Percentiles rank a stretch among this genome's conserved stretches.
Conservation (phyloP, 2,329 filamentous ascomycete species). For the Aspergillus persii region DNA sequence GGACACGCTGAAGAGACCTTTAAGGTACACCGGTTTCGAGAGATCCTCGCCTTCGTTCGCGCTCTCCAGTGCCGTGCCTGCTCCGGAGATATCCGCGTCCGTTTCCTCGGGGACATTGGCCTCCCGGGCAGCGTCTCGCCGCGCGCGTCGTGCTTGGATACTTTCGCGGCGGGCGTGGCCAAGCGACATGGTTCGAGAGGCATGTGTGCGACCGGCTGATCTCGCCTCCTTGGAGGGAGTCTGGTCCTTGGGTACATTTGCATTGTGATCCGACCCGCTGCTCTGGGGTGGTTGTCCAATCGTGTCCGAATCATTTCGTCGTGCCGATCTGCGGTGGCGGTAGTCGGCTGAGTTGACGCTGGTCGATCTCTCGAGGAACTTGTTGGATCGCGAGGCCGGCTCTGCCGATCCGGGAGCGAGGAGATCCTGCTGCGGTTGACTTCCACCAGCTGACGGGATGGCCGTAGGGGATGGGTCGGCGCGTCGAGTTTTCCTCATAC, state of each 20-base stretch:
- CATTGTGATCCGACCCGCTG: conserved; percentile 75
- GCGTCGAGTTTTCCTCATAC: conserved; percentile 65
- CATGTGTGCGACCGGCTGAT: conserved; percentile 58
- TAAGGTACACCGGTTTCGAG: conserved; percentile 85
- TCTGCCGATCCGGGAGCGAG: conserved; percentile 68
- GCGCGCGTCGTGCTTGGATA: conserved; percentile 79
- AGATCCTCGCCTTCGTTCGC: conserved; percentile 66
- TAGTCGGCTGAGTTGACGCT: conserved; percentile 89
- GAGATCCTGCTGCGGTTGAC: conserved; percentile 71
- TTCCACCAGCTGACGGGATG: conserved; percentile 54
- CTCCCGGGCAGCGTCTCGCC: conserved; percentile 69
- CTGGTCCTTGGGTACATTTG: conserved; percentile 46
- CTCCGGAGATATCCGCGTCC: conserved; percentile 69
- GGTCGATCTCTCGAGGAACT: conserved; percentile 77
- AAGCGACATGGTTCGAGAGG: conserved; percentile 78
- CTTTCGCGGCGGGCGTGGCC: conserved; percentile 88
- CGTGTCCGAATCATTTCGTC: conserved; percentile 55
- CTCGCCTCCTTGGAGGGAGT: conserved; percentile 50
- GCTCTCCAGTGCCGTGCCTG: conserved; percentile 51
- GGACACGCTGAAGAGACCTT: conserved; percentile 94
- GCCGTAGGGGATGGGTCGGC: conserved; percentile 53
- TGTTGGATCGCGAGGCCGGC: conserved; percentile 58
- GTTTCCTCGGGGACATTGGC: conserved; percentile 88
- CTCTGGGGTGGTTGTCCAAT: conserved; percentile 67
- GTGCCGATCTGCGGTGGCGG: conserved; percentile 59